These are phyloP conservation scores for Flaveria sonorensis DNA, from an alignment of 129 eudicot species.

Conservation along the genomic window DNA sequence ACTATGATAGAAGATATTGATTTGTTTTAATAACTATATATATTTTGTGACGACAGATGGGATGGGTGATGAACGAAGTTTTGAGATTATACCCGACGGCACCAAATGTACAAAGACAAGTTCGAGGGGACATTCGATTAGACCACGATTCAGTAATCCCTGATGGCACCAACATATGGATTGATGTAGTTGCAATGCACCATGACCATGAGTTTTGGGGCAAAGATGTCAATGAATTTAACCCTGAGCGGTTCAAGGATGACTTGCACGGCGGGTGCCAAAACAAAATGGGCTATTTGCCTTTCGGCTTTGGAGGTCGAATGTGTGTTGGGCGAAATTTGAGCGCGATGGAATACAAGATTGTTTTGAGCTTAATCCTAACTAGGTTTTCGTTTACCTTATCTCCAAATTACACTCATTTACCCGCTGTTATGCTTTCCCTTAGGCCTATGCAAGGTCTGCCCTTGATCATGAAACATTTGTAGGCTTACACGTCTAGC, in stretches of 20 bases:
- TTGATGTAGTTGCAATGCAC: conserved; percentile 87
- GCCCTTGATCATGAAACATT: conserved; percentile 57
- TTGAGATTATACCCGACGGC: conserved; percentile 77
- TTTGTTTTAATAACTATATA: neutral
- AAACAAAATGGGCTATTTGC: conserved; percentile 89
- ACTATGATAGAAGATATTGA: neutral
- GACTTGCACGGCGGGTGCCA: conserved; percentile 70
- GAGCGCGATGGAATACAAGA: conserved; percentile 78
- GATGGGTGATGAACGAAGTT: conserved; percentile 94
- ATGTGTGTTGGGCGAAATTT: conserved; percentile 91
- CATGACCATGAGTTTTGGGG: conserved; percentile 85
- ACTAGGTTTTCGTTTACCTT: conserved; percentile 69
- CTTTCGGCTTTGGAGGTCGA: conserved; percentile 95
- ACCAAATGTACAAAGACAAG: conserved; percentile 87
- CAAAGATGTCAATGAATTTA: conserved; percentile 69
- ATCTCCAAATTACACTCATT: conserved; percentile 71
- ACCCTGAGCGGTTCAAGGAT: conserved; percentile 72
- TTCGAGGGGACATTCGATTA: conserved; percentile 66
- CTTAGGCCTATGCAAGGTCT: conserved; percentile 77
- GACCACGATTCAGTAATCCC: conserved; percentile 59
- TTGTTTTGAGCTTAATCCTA: conserved; percentile 57
- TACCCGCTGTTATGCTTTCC: conserved; percentile 68
- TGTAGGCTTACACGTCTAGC: conserved; percentile 19
- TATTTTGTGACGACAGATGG: conserved; percentile 61
- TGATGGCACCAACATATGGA: conserved; percentile 91